These are phyloP conservation scores for Pichia heedii DNA, from an alignment of 805 yeast species.

Conservation along the genomic window DNA sequence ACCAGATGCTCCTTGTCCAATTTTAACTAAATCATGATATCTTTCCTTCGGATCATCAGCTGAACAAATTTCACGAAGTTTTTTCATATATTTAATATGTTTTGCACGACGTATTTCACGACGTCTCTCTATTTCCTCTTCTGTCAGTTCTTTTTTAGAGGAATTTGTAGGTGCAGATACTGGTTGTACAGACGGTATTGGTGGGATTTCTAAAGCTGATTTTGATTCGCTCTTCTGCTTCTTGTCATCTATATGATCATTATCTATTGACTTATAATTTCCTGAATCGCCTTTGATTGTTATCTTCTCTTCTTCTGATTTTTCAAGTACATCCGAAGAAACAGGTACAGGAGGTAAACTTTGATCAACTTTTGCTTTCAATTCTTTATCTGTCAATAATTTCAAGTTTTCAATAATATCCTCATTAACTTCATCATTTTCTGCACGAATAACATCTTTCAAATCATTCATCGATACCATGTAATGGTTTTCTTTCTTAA, in stretches of 20 bases:
- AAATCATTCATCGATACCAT: not conserved
- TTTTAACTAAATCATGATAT: conserved; percentile 64
- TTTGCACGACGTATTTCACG: conserved; percentile 70
- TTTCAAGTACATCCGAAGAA: not conserved
- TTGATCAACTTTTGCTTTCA: conserved; percentile 3
- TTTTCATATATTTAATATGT: conserved; percentile 63
- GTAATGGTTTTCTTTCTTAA: not conserved
- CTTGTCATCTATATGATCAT: too few species aligned
- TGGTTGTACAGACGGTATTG: conserved; percentile 11
- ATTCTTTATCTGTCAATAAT: not conserved
- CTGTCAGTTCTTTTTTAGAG: conserved; percentile 32
- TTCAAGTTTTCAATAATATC: not conserved
- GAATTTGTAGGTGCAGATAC: conserved; percentile 1
- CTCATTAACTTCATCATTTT: conserved; percentile 4
- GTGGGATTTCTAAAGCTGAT: too few species aligned
- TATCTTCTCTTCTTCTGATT: too few species aligned
- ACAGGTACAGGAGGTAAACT: conserved; percentile 6
- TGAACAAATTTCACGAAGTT: conserved; percentile 67
- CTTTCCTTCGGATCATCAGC: conserved; percentile 72
- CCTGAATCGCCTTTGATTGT: too few species aligned
- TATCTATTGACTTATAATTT: too few species aligned
- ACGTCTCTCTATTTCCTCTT: conserved; percentile 54
- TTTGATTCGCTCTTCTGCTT: too few species aligned
- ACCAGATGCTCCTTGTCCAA: conserved; percentile 98
- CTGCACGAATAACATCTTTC: conserved; percentile 1